Conservation (phyloP, 495 filamentous ascomycete species). For the Zalerion maritima region DNA sequence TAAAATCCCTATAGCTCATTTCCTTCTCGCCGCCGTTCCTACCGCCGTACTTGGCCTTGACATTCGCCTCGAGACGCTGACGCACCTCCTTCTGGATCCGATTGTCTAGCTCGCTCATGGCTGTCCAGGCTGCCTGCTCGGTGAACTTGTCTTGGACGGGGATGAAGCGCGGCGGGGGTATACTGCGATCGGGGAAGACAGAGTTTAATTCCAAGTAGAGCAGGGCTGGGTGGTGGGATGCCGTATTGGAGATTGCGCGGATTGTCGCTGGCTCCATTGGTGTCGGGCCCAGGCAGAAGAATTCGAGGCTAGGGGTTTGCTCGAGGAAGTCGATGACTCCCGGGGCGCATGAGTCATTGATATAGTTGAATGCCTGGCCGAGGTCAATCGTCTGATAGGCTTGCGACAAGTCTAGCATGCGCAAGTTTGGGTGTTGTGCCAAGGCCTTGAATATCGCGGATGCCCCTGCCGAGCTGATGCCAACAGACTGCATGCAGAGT, state of each 20-base stretch:
- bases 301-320: conserved; percentile 6
- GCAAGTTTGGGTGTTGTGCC: conserved; percentile 8
- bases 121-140: no score
- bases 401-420: conserved; percentile 17
- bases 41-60: conserved; percentile 7
- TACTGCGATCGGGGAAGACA: conserved; percentile 2
- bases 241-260: conserved; percentile 2
- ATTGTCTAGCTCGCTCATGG: conserved; percentile 1
- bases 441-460: conserved; percentile 12
- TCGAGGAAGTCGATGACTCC: conserved; percentile 6
- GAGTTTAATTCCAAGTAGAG: conserved; percentile 6
- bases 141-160: background rate
- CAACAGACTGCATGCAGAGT: conserved; percentile 12
- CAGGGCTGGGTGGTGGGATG: conserved; percentile 2
- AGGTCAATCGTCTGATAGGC: conserved; percentile 21
- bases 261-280: conserved; percentile 6
- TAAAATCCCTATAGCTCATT: conserved; percentile 12
- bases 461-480: conserved; percentile 13
- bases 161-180: conserved; percentile 1
- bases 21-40: no score
- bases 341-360: conserved; percentile 7
- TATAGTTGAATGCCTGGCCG: conserved; percentile 18
- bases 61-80: conserved; percentile 12
- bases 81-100: conserved; percentile 1
- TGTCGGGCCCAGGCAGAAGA: conserved; percentile 13